Evolutionary conservation across 163 green algal genomes (phyloP).

Genomic region (Chlorella variabilis): DNA sequence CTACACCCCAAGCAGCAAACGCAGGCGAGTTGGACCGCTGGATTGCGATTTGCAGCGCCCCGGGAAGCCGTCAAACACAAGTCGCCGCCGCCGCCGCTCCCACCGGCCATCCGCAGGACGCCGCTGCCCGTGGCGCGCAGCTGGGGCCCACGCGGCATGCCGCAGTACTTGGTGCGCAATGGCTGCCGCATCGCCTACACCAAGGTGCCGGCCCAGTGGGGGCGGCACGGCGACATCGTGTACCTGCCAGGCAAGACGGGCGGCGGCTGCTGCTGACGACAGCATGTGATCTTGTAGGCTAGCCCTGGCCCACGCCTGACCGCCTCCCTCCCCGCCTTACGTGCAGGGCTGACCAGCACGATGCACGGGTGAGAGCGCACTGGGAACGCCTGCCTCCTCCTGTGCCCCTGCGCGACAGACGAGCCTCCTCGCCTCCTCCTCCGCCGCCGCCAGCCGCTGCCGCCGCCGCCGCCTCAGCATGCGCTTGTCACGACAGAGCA

Average conservation of each 20-base stretch:
- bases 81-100: no score
- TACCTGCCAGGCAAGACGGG: neutral
- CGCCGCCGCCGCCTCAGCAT: neutral
- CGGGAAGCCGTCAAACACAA: no score
- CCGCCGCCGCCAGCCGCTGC: neutral
- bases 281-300: neutral
- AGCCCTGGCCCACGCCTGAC: neutral
- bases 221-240: conserved; percentile 14
- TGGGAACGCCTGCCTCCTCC: neutral
- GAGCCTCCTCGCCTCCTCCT: no score
- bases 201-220: neutral
- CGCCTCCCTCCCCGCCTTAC: no score
- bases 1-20: no score
- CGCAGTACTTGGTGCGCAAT: neutral
- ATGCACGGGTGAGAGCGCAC: conserved; percentile 24
- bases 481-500: no score
- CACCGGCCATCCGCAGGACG: no score
- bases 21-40: no score
- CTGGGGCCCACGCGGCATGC: no score
- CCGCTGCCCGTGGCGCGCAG: no score
- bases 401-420: no score
- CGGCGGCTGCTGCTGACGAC: neutral
- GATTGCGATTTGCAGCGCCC: no score
- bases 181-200: conserved; percentile 13
- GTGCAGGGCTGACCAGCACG: conserved; percentile 16